Base-by-base conservation (phyloP, 306 rosid species). In the Quercus robur region DNA sequence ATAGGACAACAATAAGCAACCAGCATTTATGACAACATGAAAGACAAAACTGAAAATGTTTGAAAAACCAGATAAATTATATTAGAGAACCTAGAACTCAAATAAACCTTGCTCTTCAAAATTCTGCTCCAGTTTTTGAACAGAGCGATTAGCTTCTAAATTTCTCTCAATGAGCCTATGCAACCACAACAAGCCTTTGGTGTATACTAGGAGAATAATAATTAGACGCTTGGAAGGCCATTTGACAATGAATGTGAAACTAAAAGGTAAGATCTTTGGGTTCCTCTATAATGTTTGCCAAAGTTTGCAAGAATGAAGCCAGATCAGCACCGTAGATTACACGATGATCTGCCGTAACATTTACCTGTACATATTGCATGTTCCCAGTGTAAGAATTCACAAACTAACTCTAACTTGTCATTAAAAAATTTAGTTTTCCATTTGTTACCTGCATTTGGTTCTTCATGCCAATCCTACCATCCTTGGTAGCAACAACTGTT, bases 291-390 rank as follows among this genome's bases (percentile, higher is more conserved):
- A 93, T 91, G 81, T 84, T 80, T 59, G 98, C 93, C 81, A 96
- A 83, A 46, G 94, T 93, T 89, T 91, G 95, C 94, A 96, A 90
- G 94, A 96, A 96, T 4, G 91, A 69, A 82, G 99, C 98, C 61
- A 96, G 89, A 80, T 96, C 97, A 35, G 98, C 88, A 57, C 99
- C 98, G 5, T 96, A 96, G 81, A 96, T 93, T 70, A 96, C 90
- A 19, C 99, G 93, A 84, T 96, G 99, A 85, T 96, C 99, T n/a
- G 99, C 99, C 0, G 99, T 96, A 71, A 96, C 89, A 86, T 93
- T 96, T 73, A 93, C 97, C 99, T 96, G 91, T 70, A 86, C 28
- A 74, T 55, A 54, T 79, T 77, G 75, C 52, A 74, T 33, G 59
- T 69, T 73, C 31, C 67, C 75, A 41, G 76, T 56, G 73, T 80